phyloP scores from a whole-genome alignment of 805 yeast genomes.

The Suhomyces canberraensis region DNA sequence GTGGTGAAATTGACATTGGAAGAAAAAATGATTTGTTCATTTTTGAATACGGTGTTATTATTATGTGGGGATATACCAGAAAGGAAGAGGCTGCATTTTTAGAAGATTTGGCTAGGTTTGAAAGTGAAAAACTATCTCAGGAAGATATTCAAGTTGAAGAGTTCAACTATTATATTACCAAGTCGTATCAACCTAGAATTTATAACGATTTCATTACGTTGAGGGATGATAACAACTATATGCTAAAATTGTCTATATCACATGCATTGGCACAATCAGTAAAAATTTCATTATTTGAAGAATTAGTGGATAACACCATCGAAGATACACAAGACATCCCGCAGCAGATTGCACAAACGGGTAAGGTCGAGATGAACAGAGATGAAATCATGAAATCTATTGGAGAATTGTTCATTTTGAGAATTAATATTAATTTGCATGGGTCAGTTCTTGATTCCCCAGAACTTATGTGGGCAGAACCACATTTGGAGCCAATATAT shows the following conservation, averaged over 20 bases:
- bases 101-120: slow-evolving; percentile 84
- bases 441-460: slow-evolving; percentile 94
- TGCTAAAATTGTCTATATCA: slow-evolving; percentile 88
- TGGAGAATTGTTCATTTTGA: slow-evolving; percentile 87
- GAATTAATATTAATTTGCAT: slow-evolving; percentile 78
- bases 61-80: slow-evolving; percentile 90
- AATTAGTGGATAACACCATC: slow-evolving; percentile 92
- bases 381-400: slow-evolving; percentile 96
- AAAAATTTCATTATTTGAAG: slow-evolving; percentile 92
- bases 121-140: slow-evolving; percentile 82
- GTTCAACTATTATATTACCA: slow-evolving; percentile 90
- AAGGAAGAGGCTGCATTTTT: slow-evolving; percentile 81
- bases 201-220: slow-evolving; percentile 94
- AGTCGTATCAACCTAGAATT: slow-evolving; percentile 90
- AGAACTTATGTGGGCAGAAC: slow-evolving; percentile 98
- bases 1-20: slow-evolving; percentile 90
- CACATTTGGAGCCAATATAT: slow-evolving; percentile 94
- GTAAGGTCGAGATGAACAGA: slow-evolving; percentile 91
- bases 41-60: slow-evolving; percentile 96
- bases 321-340: slow-evolving; percentile 98
- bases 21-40: slow-evolving; percentile 78
- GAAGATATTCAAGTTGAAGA: slow-evolving; percentile 95
- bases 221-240: slow-evolving; percentile 84
- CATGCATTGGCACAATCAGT: slow-evolving; percentile 96
- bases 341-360: slow-evolving; percentile 89